Percentiles rank a stretch among this genome's conserved stretches.
Conservation (phyloP, 176 grass and related monocot species). For the Otatea glauca region DNA sequence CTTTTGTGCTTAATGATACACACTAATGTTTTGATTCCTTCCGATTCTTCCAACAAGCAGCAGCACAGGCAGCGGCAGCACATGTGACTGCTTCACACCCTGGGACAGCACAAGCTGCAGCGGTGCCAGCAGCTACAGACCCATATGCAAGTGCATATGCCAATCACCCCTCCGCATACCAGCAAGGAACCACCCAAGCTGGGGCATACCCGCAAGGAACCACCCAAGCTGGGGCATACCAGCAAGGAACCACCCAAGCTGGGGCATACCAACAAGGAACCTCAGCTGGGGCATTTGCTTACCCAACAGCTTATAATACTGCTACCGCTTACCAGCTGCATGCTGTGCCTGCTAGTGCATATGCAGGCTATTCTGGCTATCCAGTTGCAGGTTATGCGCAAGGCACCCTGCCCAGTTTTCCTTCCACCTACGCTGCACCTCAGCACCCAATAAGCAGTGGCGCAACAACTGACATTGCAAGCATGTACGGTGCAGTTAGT, state of each 20-base stretch:
- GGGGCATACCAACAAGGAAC: conserved; percentile 43
- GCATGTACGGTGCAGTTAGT: conserved; percentile 7
- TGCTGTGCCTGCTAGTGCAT: conserved; percentile 32
- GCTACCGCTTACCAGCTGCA: conserved; percentile 49
- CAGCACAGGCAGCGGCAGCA: background rate
- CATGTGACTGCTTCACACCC: conserved; percentile 48
- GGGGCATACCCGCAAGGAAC: conserved; percentile 40
- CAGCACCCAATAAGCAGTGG: conserved; percentile 38
- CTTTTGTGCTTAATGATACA: conserved; percentile 9
- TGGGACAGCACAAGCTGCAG: conserved; percentile 47
- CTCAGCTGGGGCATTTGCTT: conserved; percentile 33
- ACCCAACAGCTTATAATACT: conserved; percentile 41
- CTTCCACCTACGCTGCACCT: conserved; percentile 42
- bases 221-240: conserved; percentile 27
- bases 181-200: conserved; percentile 39
- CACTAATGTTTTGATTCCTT: conserved; percentile 37
- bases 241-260: conserved; percentile 19
- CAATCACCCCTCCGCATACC: conserved; percentile 47
- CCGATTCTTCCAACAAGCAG: conserved; percentile 28
- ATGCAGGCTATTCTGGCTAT: conserved; percentile 56
- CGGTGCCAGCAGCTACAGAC: conserved; percentile 43
- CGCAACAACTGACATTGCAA: conserved; percentile 34
- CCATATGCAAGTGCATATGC: conserved; percentile 58
- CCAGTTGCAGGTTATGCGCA: conserved; percentile 55
- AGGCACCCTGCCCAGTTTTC: conserved; percentile 37